Conservation (phyloP, 306 rosid genomes). For the Cucurbita moschata region DNA sequence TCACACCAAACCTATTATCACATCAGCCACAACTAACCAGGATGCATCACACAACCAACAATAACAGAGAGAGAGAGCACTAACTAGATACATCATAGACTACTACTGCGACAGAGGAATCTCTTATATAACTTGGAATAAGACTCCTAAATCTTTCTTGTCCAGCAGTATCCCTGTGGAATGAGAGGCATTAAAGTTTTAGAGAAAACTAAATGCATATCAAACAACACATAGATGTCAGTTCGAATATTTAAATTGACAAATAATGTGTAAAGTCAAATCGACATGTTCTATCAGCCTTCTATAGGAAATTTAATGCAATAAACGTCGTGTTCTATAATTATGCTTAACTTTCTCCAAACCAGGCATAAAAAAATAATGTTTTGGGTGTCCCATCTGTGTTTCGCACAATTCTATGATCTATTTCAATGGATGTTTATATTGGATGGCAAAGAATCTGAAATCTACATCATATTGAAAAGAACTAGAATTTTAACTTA, state of each 20-base stretch:
- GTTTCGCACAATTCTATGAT: not conserved
- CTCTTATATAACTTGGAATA: conserved; percentile 97
- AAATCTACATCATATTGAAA: not conserved
- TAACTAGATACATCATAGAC: conserved; percentile 88
- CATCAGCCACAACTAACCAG: conserved; percentile 7
- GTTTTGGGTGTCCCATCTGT: not conserved
- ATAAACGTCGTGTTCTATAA: not conserved
- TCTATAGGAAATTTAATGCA: not conserved
- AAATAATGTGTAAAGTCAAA: not conserved
- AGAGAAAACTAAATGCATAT: not conserved
- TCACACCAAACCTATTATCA: not conserved
- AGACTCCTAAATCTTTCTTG: conserved; percentile 99
- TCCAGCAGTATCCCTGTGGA: conserved; percentile 93
- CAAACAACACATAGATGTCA: not conserved
- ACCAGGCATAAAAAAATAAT: not conserved
- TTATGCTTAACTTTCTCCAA: not conserved
- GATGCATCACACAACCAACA: not conserved
- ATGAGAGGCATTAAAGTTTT: conserved; percentile 3
- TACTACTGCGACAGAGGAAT: conserved; percentile 90
- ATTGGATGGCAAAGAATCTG: not conserved
- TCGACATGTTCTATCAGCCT: not conserved
- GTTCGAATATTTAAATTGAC: not conserved
- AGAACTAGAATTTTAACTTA: not conserved
- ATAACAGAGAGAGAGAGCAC: conserved; percentile 11
- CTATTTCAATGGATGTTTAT: not conserved